These are phyloP conservation scores for Pascua guehoae DNA, from an alignment of 1,284 basidiomycete species.

Conservation along the genomic window DNA sequence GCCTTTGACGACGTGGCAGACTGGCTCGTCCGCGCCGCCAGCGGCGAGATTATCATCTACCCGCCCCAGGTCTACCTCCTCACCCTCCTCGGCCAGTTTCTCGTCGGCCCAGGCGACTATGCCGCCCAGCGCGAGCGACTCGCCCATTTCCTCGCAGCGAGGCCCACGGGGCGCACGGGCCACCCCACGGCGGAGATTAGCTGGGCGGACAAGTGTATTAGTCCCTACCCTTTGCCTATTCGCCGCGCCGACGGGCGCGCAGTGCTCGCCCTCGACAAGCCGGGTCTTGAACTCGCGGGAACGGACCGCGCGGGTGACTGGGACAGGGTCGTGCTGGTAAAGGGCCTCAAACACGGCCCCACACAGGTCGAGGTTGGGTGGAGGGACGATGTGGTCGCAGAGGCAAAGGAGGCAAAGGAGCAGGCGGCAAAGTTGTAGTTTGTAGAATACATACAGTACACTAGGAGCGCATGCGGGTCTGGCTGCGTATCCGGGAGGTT, in stretches of 20 bases:
- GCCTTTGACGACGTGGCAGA: constrained; percentile 7
- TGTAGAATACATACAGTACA: neutral
- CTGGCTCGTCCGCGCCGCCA: constrained; percentile 3
- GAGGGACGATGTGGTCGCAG: constrained; percentile 3
- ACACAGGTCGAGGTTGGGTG: constrained; percentile 7
- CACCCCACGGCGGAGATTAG: constrained; percentile 1
- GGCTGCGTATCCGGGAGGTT: no score
- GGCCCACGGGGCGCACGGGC: neutral
- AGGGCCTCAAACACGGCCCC: neutral
- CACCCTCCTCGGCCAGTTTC: constrained; percentile 4
- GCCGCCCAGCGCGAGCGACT: constrained; percentile 6
- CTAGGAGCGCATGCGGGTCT: no score
- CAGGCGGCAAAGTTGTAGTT: neutral
- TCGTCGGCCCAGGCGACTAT: constrained; percentile 7
- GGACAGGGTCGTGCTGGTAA: constrained; percentile 12
- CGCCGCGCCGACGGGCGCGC: constrained; percentile 7
- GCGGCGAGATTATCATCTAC: constrained; percentile 16
- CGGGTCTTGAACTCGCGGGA: constrained; percentile 11
- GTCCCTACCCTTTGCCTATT: neutral
- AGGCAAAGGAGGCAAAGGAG: no score
- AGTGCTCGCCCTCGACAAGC: constrained; percentile 6
- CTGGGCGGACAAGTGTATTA: constrained; percentile 18
- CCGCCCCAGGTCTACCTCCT: constrained; percentile 19
- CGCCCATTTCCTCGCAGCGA: constrained; percentile 2
- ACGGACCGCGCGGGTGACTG: constrained; percentile 13